Conservation (phyloP, 495 filamentous ascomycete species). For the Hapsidospora chrysogenum region DNA sequence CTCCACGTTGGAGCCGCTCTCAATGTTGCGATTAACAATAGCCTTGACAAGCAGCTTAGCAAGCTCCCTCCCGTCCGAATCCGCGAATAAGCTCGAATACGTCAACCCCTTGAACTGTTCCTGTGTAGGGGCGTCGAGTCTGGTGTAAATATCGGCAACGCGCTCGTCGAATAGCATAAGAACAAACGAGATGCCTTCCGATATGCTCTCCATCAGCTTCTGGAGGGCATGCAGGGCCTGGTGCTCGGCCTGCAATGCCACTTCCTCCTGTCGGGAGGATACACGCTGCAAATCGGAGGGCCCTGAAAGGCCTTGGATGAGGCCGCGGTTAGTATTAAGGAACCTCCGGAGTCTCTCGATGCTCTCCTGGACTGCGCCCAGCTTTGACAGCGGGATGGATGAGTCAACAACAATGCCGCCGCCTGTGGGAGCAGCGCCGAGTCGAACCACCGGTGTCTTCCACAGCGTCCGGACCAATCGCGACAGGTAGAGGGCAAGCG, state of each 20-base stretch:
- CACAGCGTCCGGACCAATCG: constrained; percentile 75
- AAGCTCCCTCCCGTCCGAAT: constrained; percentile 63
- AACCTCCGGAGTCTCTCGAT: constrained; percentile 65
- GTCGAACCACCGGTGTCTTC: constrained; percentile 40
- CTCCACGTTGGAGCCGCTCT: constrained; percentile 88
- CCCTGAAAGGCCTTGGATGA: constrained; percentile 83
- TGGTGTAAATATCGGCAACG: constrained; percentile 71
- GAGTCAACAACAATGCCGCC: constrained; percentile 45
- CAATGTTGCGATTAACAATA: constrained; percentile 94
- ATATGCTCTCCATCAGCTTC: constrained; percentile 64
- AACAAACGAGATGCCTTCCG: constrained; percentile 92
- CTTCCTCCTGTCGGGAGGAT: constrained; percentile 69
- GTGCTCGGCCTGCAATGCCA: constrained; percentile 81
- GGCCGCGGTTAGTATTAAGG: constrained; percentile 64
- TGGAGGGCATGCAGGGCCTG: constrained; percentile 77
- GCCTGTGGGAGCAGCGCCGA: constrained; percentile 19
- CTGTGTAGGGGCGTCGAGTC: constrained; percentile 51
- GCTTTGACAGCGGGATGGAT: constrained; percentile 42
- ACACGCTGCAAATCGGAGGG: constrained; percentile 59
- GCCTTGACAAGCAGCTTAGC: constrained; percentile 94
- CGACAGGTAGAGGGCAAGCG: constrained; percentile 71
- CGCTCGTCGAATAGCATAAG: constrained; percentile 84
- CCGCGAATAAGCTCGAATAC: constrained; percentile 73
- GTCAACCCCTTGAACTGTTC: constrained; percentile 58
- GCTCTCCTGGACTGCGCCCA: constrained; percentile 62